Percentiles rank a stretch among this genome's conserved stretches.
These are phyloP conservation scores for Aureobasidium sp. DNA, from an alignment of 2,329 filamentous ascomycete species.

Conservation along the genomic window DNA sequence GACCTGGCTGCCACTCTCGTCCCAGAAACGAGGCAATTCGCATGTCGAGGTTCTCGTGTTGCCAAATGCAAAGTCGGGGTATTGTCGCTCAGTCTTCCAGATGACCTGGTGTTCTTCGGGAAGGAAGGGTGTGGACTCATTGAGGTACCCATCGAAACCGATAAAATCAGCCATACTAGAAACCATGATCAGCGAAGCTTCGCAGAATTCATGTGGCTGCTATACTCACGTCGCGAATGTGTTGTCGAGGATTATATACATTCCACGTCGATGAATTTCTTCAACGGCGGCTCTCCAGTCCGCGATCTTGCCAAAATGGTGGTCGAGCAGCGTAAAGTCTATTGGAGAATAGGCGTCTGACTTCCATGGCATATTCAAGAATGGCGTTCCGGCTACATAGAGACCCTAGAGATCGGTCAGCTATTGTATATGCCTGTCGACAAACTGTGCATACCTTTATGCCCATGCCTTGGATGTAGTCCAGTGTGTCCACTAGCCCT, in stretches of 20 bases:
- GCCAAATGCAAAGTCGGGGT: slow-evolving; percentile 51
- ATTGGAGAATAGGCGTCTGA: slow-evolving; percentile 53
- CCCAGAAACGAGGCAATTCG: slow-evolving; percentile 56
- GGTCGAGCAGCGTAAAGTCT: slow-evolving; percentile 57
- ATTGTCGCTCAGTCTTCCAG: slow-evolving; percentile 50
- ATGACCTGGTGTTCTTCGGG: slow-evolving; percentile 50
- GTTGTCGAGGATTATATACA: slow-evolving; percentile 62
- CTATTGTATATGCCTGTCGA: not conserved
- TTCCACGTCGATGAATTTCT: slow-evolving; percentile 54
- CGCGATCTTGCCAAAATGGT: slow-evolving; percentile 54
- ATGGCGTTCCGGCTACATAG: slow-evolving; percentile 57
- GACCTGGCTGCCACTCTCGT: slow-evolving; percentile 42
- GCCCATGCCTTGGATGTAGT: slow-evolving; percentile 59
- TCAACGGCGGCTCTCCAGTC: slow-evolving; percentile 52
- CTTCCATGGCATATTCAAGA: slow-evolving; percentile 60
- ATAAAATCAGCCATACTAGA: slow-evolving; percentile 52
- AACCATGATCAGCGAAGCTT: not conserved
- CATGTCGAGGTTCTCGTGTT: slow-evolving; percentile 45
- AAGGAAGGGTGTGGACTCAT: slow-evolving; percentile 50
- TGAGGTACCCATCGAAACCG: slow-evolving; percentile 55
- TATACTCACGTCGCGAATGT: slow-evolving; percentile 48
- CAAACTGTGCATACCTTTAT: slow-evolving; percentile 27
- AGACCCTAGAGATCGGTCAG: slow-evolving; percentile 38
- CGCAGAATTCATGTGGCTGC: too few relatives aligned
- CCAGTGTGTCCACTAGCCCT: slow-evolving; percentile 54